Conservation (phyloP, 257 asterid genomes). For the Fraxinus excelsior region DNA sequence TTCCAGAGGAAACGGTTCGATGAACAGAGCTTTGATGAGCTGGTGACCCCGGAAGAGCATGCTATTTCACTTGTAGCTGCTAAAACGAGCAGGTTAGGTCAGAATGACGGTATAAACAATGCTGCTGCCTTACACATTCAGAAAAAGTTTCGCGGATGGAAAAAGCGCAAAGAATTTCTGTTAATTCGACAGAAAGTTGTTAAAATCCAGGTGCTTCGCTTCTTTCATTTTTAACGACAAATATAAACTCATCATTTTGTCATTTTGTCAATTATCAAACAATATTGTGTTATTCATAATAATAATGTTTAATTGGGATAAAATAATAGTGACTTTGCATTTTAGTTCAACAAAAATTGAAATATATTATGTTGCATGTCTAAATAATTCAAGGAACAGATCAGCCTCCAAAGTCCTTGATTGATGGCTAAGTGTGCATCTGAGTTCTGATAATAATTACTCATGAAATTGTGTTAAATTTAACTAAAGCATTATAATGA, state of each 20-base stretch:
- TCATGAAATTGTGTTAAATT: background rate
- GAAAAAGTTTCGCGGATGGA: conserved; percentile 96
- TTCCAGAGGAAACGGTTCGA: conserved; percentile 74
- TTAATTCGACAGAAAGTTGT: conserved; percentile 77
- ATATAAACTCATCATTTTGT: too few relatives aligned
- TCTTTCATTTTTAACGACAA: conserved; percentile 18
- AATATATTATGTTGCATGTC: background rate
- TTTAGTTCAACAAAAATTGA: background rate
- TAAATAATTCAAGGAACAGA: background rate
- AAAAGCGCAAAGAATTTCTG: conserved; percentile 74
- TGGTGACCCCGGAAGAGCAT: conserved; percentile 49
- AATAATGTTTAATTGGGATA: background rate
- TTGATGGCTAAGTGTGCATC: background rate
- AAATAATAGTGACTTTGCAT: background rate
- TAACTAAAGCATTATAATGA: background rate
- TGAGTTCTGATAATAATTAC: background rate
- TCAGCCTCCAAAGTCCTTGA: background rate
- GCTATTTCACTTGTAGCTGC: conserved; percentile 61
- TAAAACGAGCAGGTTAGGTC: conserved; percentile 60
- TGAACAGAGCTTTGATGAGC: conserved; percentile 45
- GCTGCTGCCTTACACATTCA: conserved; percentile 84
- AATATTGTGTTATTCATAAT: too few relatives aligned
- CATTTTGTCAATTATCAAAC: too few relatives aligned
- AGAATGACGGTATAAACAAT: conserved; percentile 52
- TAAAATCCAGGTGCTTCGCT: conserved; percentile 77